phyloP scores from a whole-genome alignment of 208 protist species.

The Trypanosoma cruzi region DNA sequence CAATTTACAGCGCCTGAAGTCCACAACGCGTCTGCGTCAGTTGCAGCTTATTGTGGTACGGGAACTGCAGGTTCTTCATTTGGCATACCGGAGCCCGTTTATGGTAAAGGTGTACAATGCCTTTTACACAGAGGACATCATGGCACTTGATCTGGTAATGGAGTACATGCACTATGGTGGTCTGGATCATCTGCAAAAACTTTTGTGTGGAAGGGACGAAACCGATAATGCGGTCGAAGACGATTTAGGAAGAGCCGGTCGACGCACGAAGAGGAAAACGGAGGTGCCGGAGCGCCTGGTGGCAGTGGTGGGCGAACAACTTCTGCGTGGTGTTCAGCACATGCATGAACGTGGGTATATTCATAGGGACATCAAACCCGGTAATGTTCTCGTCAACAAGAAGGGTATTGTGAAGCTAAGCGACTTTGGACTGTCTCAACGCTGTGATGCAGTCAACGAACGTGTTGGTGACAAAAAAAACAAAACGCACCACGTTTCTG shows the following conservation, averaged over 20 bases:
- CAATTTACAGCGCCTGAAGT: constrained; percentile 10
- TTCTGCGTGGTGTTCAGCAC: constrained; percentile 78
- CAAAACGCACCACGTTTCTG: too few species aligned
- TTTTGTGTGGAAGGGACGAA: constrained; percentile 17
- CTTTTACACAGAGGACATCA: constrained; percentile 58
- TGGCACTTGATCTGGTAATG: constrained; percentile 85
- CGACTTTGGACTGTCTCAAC: constrained; percentile 95
- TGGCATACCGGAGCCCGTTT: constrained; percentile 84
- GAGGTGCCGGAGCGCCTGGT: constrained; percentile 82
- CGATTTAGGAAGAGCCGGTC: background rate
- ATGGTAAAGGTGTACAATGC: constrained; percentile 93
- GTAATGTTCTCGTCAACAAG: constrained; percentile 95
- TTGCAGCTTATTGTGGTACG: constrained; percentile 74
- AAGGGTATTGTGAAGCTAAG: constrained; percentile 95
- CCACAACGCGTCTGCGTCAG: constrained; percentile 44
- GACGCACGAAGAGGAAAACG: constrained; percentile 27
- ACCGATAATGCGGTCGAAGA: constrained; percentile 10
- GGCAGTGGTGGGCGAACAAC: constrained; percentile 82
- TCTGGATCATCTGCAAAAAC: constrained; percentile 53
- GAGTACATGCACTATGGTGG: constrained; percentile 92
- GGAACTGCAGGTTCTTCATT: constrained; percentile 87
- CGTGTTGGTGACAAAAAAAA: too few species aligned
- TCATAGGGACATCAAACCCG: constrained; percentile 95
- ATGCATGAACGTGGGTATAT: constrained; percentile 88
- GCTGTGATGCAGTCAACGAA: constrained; percentile 34